Conservation (phyloP, 164 flowering plant genomes). For the Brasenia schreberi region DNA sequence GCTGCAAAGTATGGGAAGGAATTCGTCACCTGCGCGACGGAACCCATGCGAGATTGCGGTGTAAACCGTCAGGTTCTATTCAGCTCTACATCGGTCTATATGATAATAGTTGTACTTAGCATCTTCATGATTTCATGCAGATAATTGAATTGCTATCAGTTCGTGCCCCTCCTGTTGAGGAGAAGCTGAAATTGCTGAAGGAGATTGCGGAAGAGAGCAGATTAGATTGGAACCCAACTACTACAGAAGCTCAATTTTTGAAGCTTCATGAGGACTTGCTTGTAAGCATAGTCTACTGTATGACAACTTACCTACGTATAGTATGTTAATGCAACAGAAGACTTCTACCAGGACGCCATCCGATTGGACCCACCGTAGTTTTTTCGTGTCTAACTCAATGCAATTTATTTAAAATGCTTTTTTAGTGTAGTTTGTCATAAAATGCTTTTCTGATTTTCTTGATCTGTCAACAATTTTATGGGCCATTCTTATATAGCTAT, state of each 20-base stretch:
- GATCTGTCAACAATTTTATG: too few relatives aligned
- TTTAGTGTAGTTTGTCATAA: too few relatives aligned
- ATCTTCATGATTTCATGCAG: constrained; percentile 22
- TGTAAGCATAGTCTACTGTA: constrained; percentile 22
- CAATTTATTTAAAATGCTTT: not conserved
- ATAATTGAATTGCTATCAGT: constrained; percentile 72
- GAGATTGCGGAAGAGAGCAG: constrained; percentile 94
- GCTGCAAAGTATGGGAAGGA: constrained; percentile 83
- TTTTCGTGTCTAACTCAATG: not conserved
- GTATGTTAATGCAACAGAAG: not conserved
- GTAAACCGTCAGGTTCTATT: constrained; percentile 83
- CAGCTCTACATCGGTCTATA: not conserved
- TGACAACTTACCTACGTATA: not conserved
- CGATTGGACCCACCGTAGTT: not conserved
- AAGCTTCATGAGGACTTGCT: constrained; percentile 83
- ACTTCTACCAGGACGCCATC: not conserved
- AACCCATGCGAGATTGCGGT: constrained; percentile 89
- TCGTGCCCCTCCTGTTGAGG: constrained; percentile 80
- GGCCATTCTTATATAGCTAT: too few relatives aligned
- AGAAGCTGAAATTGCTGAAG: constrained; percentile 68
- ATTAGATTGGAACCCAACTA: constrained; percentile 83
- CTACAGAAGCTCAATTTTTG: constrained; percentile 59
- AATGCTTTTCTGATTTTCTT: too few relatives aligned
- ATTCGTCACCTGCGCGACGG: constrained; percentile 80
- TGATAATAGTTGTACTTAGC: not conserved